Base-by-base conservation (phyloP, 345 rosid species). In the Citrus trifoliata region DNA sequence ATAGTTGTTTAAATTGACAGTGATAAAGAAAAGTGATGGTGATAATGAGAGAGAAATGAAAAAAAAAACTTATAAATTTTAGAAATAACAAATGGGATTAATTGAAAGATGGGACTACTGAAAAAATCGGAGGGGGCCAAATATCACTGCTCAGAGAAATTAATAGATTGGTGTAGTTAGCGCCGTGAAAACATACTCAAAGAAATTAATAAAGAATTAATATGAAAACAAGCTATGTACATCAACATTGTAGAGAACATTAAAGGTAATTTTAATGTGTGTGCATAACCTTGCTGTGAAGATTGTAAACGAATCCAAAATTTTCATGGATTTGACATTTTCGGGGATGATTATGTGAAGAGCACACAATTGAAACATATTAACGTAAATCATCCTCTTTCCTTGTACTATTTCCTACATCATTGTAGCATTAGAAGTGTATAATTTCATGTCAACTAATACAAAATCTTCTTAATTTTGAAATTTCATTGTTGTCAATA, bases 321-420 rank as follows among this genome's bases (percentile, higher is more conserved):
- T 87, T 83, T 93, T 83, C 86, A 97, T 90, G 71, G 98, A 94
- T 81, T 94, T 97, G 61, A 85, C 81, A 63, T 84, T 73, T 67
- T 89, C 85, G 18, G 95, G 98, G 28, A 97, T 88, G 27, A 87
- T 79, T 6, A 91, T 84, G 77, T 94, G 99, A 67, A 97, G 97
- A 97, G 98, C 33, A 82, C 97, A 97, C 37, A 94, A 94, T 90
- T 1, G 99, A 97, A 27, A 90, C 93, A 60, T 85, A 94, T 78
- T 92, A 2, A 89, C 96, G 59, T 78, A 97, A 97, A 97, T 89
- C 98, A 97, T 92, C 65, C 96, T 89, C 87, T 97, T 97, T 70
- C 95, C 97, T 81, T 96, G 61, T 56, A 93, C 65, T 8, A 88
- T 83, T 80, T 97, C 99, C 7, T 94, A 81, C 38, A 37, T 35